Evolutionary conservation across 2,329 filamentous ascomycete genomes (phyloP), one percentile per base, ranked within the genome.

Genomic region (Talaromyces sp.): DNA sequence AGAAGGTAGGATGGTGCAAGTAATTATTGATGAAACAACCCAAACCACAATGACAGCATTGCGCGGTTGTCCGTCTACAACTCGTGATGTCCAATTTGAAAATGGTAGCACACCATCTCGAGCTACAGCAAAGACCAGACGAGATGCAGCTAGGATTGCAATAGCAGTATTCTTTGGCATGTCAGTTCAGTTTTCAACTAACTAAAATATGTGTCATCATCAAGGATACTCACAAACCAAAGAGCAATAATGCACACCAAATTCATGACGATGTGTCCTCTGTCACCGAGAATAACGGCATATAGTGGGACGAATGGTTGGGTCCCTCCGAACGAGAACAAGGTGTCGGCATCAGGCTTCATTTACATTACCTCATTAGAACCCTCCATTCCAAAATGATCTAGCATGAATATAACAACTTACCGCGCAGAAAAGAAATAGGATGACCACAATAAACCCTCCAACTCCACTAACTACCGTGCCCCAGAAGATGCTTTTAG

Each of bases 41-140:
- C 39, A 43, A 7, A n/a, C 39, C 14, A 43, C 39, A 43, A 43
- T 43, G 39, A 43, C 39, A 14, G 39, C 39, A 14, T 43, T 43
- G 39, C 39, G 39, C 39, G 39, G 39, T 14, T 43, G 39, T n/a
- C 39, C 39, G 19, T 43, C 39, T 14, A 43, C 14, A n/a, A 43
- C 39, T 43, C 5, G 73, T 3, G 84, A 82, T 54, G 87, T 85
- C 83, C 85, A 86, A 33, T 78, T 70, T 1, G 84, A 87, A 73
- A 82, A 86, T 0, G 86, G 85, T 2, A 88, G 77, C 22, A 87
- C 84, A 37, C 85, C 84, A 69, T 88, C 86, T 50, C 85, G 81
- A 35, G 86, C 85, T 4, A 88, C 85, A 45, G 85, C 86, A 72
- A 87, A 88, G 68, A 88, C 85, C 2, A 87, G 79, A 16, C 85